Conservation (phyloP, 306 rosid genomes). For the Abrus pulchellus region DNA sequence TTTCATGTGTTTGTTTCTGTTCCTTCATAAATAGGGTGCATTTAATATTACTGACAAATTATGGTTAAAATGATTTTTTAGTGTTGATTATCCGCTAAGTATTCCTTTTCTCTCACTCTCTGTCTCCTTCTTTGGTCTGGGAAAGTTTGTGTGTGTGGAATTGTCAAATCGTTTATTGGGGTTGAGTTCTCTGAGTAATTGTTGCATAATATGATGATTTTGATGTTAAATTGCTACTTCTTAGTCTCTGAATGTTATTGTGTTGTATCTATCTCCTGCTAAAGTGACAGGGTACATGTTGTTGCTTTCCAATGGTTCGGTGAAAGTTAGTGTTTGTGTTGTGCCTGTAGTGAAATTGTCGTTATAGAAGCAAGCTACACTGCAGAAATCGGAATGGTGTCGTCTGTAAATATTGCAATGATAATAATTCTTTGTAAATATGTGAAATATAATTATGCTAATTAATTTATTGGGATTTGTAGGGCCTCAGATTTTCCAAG, state of each 20-base stretch:
- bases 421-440: neutral
- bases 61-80: conserved; percentile 2
- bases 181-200: conserved; percentile 2
- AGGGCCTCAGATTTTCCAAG: conserved; percentile 88
- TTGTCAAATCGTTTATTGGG: neutral
- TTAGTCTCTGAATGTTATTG: conserved; percentile 21
- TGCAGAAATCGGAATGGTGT: neutral
- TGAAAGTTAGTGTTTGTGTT: neutral
- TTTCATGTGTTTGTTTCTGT: conserved; percentile 19
- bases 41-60: conserved; percentile 16
- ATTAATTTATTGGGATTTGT: conserved; percentile 41
- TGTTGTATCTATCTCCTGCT: conserved; percentile 1
- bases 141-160: conserved; percentile 8
- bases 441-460: neutral
- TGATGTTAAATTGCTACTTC: neutral
- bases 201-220: neutral
- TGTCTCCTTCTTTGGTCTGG: neutral
- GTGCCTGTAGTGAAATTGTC: conserved; percentile 21
- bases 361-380: conserved; percentile 10
- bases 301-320: conserved; percentile 11
- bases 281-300: neutral
- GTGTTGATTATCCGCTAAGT: conserved; percentile 19
- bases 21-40: conserved; percentile 18
- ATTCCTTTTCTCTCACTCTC: neutral
- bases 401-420: neutral